phyloP scores from a whole-genome alignment of 106 monocot species.

The Phalaenopsis equestris region DNA sequence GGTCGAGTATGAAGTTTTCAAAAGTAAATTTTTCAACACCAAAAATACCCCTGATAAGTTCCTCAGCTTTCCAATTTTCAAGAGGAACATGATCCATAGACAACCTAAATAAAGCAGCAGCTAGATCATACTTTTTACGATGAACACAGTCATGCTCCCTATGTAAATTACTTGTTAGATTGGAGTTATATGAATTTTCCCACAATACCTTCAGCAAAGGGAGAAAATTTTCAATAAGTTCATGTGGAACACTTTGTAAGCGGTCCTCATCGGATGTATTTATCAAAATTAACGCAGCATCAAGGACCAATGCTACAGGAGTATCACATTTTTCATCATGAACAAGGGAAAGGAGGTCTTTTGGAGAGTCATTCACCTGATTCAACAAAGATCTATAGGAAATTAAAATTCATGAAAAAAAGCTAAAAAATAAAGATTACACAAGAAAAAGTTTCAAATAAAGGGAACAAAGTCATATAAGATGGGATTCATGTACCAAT shows the following conservation, averaged over 20 bases:
- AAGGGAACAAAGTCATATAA: background rate
- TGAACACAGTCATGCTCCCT: too few relatives aligned
- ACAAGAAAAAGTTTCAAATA: background rate
- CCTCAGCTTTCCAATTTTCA: constrained; percentile 16
- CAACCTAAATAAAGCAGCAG: constrained; percentile 71
- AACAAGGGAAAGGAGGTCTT: background rate
- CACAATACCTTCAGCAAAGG: constrained; percentile 28
- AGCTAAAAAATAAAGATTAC: too few relatives aligned
- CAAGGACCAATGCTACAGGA: constrained; percentile 24
- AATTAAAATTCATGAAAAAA: constrained; percentile 10
- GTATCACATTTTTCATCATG: constrained; percentile 8
- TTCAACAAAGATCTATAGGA: constrained; percentile 47
- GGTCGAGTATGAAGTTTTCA: constrained; percentile 35
- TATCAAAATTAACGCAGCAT: constrained; percentile 40
- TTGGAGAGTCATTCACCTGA: constrained; percentile 25
- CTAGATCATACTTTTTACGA: constrained; percentile 27
- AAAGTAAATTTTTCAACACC: constrained; percentile 31
- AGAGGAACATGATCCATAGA: constrained; percentile 34
- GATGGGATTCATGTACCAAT: too few relatives aligned
- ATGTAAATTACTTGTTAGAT: background rate
- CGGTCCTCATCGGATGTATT: constrained; percentile 32
- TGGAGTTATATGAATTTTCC: constrained; percentile 5
- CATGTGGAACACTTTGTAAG: constrained; percentile 24
- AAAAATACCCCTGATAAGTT: constrained; percentile 40
- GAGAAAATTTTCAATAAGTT: constrained; percentile 19